phyloP scores from a whole-genome alignment of 352 stramenopile species.

The Globisporangium canariense region DNA sequence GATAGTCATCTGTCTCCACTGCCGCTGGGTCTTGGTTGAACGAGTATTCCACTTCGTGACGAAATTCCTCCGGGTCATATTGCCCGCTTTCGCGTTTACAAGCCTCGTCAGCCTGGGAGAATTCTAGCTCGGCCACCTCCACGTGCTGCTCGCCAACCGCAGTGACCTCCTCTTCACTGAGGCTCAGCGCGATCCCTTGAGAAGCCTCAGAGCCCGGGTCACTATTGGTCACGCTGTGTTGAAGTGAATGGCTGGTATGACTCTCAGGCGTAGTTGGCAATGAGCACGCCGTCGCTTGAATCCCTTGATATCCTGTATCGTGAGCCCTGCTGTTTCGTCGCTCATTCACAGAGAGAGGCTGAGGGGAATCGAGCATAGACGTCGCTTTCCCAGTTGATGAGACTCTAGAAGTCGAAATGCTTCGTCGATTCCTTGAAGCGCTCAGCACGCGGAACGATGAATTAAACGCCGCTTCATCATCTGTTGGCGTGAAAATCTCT shows the following conservation, averaged over 20 bases:
- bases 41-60: background rate
- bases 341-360: background rate
- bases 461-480: slow-evolving; percentile 32
- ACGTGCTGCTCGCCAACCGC: background rate
- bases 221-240: background rate
- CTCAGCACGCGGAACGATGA: slow-evolving; percentile 31
- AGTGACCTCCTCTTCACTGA: too few species aligned
- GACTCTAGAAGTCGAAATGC: slow-evolving; percentile 9
- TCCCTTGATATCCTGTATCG: background rate
- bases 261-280: background rate
- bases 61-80: background rate
- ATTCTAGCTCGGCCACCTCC: background rate
- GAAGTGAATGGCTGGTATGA: background rate
- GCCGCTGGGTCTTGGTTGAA: background rate
- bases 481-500: slow-evolving; percentile 25
- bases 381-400: background rate
- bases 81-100: background rate
- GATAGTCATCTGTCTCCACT: background rate
- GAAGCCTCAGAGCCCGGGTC: background rate
- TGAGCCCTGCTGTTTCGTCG: background rate
- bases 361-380: background rate
- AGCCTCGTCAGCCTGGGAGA: background rate
- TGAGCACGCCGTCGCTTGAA: background rate
- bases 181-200: background rate
- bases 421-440: slow-evolving; percentile 19